A percentile compares a stretch with the other conserved stretches of the same genome.
These are phyloP conservation scores for grape (Vitis vinifera) DNA, from an alignment of 164 flowering plant genomes.

Conservation along the genomic window DNA sequence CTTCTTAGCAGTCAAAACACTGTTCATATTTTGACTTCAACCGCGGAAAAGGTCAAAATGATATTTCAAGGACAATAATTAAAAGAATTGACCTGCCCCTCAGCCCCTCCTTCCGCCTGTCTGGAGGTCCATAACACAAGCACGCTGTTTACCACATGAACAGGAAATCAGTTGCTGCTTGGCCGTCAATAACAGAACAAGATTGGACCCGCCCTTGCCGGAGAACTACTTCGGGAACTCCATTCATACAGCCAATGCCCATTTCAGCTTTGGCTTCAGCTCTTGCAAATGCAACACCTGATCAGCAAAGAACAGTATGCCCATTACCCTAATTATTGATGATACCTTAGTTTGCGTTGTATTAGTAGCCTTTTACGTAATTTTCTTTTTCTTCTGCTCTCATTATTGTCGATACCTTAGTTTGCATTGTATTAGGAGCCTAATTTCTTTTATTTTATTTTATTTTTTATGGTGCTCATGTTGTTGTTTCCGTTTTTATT, in stretches of 20 bases:
- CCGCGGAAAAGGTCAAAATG: no score
- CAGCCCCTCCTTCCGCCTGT: slow-evolving; percentile 45
- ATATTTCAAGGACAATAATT: no score
- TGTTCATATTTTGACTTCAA: no score
- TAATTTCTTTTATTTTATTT: background rate
- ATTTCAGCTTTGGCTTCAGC: slow-evolving; percentile 67
- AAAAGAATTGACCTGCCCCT: no score
- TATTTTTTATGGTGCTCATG: background rate
- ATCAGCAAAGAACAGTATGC: slow-evolving; percentile 76
- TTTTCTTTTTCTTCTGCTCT: background rate
- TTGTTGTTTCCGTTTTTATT: background rate
- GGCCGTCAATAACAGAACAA: slow-evolving; percentile 31
- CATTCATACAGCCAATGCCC: slow-evolving; percentile 17
- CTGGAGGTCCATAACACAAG: slow-evolving; percentile 55
- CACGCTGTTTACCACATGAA: slow-evolving; percentile 21
- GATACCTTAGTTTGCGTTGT: background rate
- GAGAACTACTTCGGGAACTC: slow-evolving; percentile 49
- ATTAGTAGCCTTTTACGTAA: background rate
- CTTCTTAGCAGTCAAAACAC: no score
- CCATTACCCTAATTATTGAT: no score
- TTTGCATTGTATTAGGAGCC: no score
- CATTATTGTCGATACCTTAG: no score
- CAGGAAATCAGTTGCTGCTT: slow-evolving; percentile 33
- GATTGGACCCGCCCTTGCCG: slow-evolving; percentile 42
- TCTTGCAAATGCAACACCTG: slow-evolving; percentile 79